These are phyloP conservation scores for Pyricularia pennisetigena DNA, from an alignment of 2,329 filamentous ascomycete genomes.

Conservation along the genomic window DNA sequence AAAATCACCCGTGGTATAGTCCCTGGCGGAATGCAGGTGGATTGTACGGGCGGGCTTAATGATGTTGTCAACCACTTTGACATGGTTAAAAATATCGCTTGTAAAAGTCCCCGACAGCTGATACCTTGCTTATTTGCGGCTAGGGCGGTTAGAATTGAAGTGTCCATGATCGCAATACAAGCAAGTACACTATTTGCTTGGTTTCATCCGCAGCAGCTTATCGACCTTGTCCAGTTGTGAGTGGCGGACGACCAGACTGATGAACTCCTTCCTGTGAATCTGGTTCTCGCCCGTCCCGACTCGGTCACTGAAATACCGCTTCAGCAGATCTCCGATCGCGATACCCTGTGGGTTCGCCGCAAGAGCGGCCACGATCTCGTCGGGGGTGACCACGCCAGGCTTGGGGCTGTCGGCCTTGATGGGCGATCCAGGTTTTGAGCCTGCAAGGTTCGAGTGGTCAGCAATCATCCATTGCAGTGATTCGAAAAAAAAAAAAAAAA, in stretches of 20 bases:
- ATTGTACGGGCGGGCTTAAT: background rate
- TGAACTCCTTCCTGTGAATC: conserved; percentile 45
- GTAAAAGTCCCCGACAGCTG: background rate
- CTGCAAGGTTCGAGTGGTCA: conserved; percentile 15
- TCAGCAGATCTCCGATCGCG: conserved; percentile 40
- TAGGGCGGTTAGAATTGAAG: background rate
- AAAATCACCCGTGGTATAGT: background rate
- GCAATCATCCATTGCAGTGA: background rate
- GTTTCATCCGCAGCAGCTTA: conserved; percentile 35
- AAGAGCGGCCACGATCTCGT: conserved; percentile 45
- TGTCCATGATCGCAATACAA: background rate
- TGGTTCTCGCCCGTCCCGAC: conserved; percentile 40
- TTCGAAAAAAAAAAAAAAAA: background rate
- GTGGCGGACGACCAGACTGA: conserved; percentile 46
- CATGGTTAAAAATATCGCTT: background rate
- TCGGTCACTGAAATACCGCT: conserved; percentile 39
- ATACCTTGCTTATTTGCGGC: background rate
- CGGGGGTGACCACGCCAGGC: conserved; percentile 22
- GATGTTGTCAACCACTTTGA: background rate
- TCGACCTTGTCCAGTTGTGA: conserved; percentile 42
- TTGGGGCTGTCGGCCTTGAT: conserved; percentile 5
- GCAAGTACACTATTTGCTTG: background rate
- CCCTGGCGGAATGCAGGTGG: background rate
- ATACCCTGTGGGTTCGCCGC: conserved; percentile 41
- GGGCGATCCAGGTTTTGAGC: conserved; percentile 13